phyloP scores from a whole-genome alignment of 2,329 filamentous ascomycete species.

The Thyridium curvatum region DNA sequence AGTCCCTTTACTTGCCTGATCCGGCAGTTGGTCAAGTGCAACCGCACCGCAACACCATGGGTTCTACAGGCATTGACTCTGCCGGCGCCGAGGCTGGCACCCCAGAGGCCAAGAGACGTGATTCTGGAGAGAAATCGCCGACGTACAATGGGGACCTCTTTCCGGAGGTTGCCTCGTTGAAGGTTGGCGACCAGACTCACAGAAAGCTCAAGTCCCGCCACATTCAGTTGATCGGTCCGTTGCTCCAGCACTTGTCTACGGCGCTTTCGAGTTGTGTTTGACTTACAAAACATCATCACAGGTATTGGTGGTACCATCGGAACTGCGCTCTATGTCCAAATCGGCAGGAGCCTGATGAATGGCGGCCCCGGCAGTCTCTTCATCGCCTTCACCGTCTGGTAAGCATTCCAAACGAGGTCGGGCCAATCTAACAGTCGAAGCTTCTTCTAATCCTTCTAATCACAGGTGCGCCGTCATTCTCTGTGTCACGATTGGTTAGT shows the following conservation, averaged over 20 bases:
- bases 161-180: constrained; percentile 7
- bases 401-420: too few species aligned
- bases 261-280: too few species aligned
- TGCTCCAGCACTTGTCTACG: background rate
- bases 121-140: constrained; percentile 6
- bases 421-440: background rate
- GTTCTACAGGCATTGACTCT: constrained; percentile 5
- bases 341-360: constrained; percentile 50
- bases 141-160: constrained; percentile 1
- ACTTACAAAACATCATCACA: constrained; percentile 27
- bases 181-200: constrained; percentile 34
- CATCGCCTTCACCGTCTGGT: constrained; percentile 54
- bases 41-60: constrained; percentile 1
- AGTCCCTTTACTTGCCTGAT: background rate
- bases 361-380: constrained; percentile 56
- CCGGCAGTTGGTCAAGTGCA: background rate
- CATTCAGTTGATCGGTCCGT: constrained; percentile 44
- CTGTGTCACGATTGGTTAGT: background rate
- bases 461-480: background rate
- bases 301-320: constrained; percentile 61
- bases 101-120: constrained; percentile 1
- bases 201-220: constrained; percentile 49
- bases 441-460: background rate
- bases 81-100: constrained; percentile 1
- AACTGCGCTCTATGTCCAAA: constrained; percentile 54